Evolutionary conservation across 441 rosid genomes (phyloP).

Genomic region (Corymbia calophylla): DNA sequence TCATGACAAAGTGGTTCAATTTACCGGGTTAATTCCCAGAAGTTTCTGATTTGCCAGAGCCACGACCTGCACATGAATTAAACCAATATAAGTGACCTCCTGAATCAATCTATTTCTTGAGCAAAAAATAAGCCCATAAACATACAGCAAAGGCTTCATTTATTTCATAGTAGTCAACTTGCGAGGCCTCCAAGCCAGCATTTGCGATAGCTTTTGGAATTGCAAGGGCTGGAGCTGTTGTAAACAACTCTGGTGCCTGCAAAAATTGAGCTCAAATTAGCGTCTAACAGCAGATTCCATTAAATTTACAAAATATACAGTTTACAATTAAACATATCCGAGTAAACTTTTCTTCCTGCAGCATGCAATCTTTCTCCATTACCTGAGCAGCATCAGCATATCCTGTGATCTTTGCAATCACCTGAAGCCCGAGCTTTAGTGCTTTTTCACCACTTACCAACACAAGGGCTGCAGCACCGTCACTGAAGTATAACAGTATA

Average conservation of each 20-base stretch:
- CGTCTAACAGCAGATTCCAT: background rate
- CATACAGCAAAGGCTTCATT: constrained; percentile 97
- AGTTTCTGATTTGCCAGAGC: constrained; percentile 87
- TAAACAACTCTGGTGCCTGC: constrained; percentile 86
- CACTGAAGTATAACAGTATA: constrained; percentile 37
- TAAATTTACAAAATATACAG: background rate
- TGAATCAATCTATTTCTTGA: background rate
- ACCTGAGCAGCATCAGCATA: constrained; percentile 99
- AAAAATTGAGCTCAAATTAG: constrained; percentile 9
- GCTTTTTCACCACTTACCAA: constrained; percentile 87
- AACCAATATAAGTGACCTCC: background rate
- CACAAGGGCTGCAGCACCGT: constrained; percentile 95
- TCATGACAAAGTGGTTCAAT: constrained; percentile 15
- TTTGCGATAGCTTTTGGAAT: constrained; percentile 20
- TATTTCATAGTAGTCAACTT: constrained; percentile 86
- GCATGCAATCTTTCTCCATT: background rate
- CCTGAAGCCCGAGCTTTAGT: constrained; percentile 63
- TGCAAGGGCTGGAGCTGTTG: constrained; percentile 90
- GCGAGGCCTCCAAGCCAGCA: constrained; percentile 79
- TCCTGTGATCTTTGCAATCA: constrained; percentile 75
- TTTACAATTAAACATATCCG: background rate
- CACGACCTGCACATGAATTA: constrained; percentile 53
- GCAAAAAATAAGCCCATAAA: background rate
- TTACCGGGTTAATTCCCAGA: constrained; percentile 74
- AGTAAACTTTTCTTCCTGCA: background rate